phyloP scores from a whole-genome alignment of 1,284 basidiomycete species.

The Abortiporus biennis region DNA sequence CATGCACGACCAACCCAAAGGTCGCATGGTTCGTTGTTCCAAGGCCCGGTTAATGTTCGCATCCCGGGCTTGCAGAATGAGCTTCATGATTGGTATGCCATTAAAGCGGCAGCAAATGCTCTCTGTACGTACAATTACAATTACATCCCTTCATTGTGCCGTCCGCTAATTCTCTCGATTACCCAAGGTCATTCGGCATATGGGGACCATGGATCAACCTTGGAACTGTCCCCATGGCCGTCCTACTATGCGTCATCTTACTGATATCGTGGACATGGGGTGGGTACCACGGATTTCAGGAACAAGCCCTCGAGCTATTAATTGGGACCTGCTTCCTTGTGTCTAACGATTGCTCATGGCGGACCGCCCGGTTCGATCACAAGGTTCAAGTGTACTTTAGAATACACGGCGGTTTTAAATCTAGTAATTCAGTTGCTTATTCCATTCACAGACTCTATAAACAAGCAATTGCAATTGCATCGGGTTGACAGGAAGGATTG shows the following conservation, averaged over 20 bases:
- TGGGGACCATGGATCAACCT: conserved; percentile 95
- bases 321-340: no score
- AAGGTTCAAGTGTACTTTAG: background rate
- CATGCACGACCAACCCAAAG: conserved; percentile 70
- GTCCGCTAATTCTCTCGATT: conserved; percentile 5
- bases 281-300: conserved; percentile 1
- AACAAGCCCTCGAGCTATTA: no score
- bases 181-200: conserved; percentile 82
- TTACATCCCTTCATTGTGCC: background rate
- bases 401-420: no score
- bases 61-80: conserved; percentile 91
- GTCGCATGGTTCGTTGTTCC: conserved; percentile 82
- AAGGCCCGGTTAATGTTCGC: conserved; percentile 98
- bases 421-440: no score
- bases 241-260: conserved; percentile 91
- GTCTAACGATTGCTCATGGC: no score
- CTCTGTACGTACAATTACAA: conserved; percentile 40
- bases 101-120: conserved; percentile 78
- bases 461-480: no score
- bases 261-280: conserved; percentile 31
- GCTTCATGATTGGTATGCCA: conserved; percentile 93
- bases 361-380: conserved; percentile 1
- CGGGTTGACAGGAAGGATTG: no score
- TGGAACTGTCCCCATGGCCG: conserved; percentile 98
- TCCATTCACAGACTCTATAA: no score